Evolutionary conservation across 164 flowering plant genomes (phyloP).

Genomic region (Akebia trifoliata): DNA sequence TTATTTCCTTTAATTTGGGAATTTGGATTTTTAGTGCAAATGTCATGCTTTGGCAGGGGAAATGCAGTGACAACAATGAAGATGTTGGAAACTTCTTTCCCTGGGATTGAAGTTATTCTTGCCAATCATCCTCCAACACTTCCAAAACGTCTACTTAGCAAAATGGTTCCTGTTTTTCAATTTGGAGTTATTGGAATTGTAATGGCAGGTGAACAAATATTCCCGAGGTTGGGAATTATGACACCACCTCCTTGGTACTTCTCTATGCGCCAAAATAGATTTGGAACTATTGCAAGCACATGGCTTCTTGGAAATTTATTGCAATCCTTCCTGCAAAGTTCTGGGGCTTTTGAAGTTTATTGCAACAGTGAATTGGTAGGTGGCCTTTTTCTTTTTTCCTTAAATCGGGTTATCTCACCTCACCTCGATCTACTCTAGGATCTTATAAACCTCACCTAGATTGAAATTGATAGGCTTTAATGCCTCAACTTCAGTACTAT

Average conservation of each 20-base stretch:
- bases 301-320: constrained; percentile 89
- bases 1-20: too few species aligned
- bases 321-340: constrained; percentile 76
- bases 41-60: constrained; percentile 50
- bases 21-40: background rate
- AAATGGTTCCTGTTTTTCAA: constrained; percentile 70
- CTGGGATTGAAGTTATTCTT: constrained; percentile 70
- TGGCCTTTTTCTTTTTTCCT: background rate
- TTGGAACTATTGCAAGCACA: constrained; percentile 77
- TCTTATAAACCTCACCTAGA: too few species aligned
- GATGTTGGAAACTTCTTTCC: constrained; percentile 72
- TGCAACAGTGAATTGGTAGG: constrained; percentile 67
- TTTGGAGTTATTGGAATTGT: constrained; percentile 62
- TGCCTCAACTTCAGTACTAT: too few species aligned
- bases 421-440: too few species aligned
- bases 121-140: constrained; percentile 78
- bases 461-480: too few species aligned
- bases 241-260: constrained; percentile 82
- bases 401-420: too few species aligned
- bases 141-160: constrained; percentile 76
- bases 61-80: constrained; percentile 74
- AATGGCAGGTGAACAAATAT: constrained; percentile 85
- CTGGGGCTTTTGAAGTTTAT: constrained; percentile 92
- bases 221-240: constrained; percentile 66
- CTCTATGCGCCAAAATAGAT: constrained; percentile 73